phyloP scores from a whole-genome alignment of 805 yeast species.

The Candida ulmi region DNA sequence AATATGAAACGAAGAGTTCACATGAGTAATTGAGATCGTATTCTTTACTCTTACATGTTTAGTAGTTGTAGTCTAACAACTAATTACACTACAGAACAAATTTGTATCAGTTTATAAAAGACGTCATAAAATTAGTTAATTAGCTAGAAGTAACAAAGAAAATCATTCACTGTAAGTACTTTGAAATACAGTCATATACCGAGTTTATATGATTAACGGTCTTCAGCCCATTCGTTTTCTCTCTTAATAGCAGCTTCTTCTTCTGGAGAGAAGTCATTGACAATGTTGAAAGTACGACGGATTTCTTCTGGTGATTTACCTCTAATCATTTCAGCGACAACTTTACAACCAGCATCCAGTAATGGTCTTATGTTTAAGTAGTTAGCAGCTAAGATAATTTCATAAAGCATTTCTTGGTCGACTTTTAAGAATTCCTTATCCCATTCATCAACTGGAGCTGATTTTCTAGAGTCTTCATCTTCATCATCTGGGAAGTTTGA shows the following conservation, averaged over 20 bases:
- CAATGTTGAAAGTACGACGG: slow-evolving; percentile 73
- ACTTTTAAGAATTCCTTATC: slow-evolving; percentile 90
- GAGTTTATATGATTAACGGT: slow-evolving; percentile 42
- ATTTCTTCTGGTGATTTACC: slow-evolving; percentile 78
- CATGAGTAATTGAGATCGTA: too few species aligned
- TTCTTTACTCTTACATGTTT: too few species aligned
- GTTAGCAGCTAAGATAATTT: slow-evolving; percentile 76
- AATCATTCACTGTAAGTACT: background rate
- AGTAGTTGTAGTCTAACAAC: too few species aligned
- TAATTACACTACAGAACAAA: too few species aligned
- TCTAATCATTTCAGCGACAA: slow-evolving; percentile 79
- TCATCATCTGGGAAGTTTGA: slow-evolving; percentile 70
- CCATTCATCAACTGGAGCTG: slow-evolving; percentile 95
- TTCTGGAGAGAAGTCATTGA: slow-evolving; percentile 79
- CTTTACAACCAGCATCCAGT: slow-evolving; percentile 73
- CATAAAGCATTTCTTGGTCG: slow-evolving; percentile 86
- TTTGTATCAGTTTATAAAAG: too few species aligned
- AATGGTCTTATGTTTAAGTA: slow-evolving; percentile 71
- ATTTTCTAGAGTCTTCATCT: slow-evolving; percentile 77
- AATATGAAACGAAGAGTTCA: too few species aligned
- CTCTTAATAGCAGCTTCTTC: slow-evolving; percentile 84
- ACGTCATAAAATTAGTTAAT: too few species aligned
- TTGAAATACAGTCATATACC: background rate
- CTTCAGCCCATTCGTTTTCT: slow-evolving; percentile 91
- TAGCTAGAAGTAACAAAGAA: background rate